Percentiles rank a stretch among this genome's conserved stretches.
phyloP scores from a whole-genome alignment of 257 asterid genomes.

The Penstemon davidsonii region DNA sequence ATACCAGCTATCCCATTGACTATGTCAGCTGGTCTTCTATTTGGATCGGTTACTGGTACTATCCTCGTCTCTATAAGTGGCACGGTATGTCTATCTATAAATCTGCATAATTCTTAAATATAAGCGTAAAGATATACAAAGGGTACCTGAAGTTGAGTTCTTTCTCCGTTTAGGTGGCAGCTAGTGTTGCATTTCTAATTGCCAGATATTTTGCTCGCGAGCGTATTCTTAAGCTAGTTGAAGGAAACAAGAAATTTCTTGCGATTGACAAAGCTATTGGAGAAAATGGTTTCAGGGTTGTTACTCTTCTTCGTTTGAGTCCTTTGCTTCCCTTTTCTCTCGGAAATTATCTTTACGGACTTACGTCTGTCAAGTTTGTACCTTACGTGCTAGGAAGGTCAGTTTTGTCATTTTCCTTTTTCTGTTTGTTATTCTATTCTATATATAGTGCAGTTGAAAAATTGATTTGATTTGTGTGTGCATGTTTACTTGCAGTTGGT shows the following conservation, averaged over 20 bases:
- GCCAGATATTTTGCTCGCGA: constrained; percentile 99
- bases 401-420: constrained; percentile 28
- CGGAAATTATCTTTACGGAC: constrained; percentile 92
- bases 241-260: constrained; percentile 90
- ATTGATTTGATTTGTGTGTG: constrained; percentile 12
- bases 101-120: not conserved
- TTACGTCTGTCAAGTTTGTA: constrained; percentile 89
- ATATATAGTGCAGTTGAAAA: not conserved
- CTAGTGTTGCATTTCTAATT: constrained; percentile 84
- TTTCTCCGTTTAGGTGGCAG: constrained; percentile 69
- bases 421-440: not conserved
- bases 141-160: constrained; percentile 26
- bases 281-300: constrained; percentile 90
- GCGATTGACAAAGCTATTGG: constrained; percentile 98
- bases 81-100: constrained; percentile 59
- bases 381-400: constrained; percentile 95
- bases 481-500: constrained; percentile 62
- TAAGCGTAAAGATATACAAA: constrained; percentile 18
- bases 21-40: constrained; percentile 95
- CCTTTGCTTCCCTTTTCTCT: constrained; percentile 97
- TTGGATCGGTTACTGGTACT: constrained; percentile 84
- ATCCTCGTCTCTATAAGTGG: constrained; percentile 90
- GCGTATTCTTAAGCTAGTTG: constrained; percentile 91
- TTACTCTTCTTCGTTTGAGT: constrained; percentile 96
- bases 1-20: constrained; percentile 96